Conservation (phyloP, 2,329 filamentous ascomycete genomes). For the Colletotrichum aenigma region DNA sequence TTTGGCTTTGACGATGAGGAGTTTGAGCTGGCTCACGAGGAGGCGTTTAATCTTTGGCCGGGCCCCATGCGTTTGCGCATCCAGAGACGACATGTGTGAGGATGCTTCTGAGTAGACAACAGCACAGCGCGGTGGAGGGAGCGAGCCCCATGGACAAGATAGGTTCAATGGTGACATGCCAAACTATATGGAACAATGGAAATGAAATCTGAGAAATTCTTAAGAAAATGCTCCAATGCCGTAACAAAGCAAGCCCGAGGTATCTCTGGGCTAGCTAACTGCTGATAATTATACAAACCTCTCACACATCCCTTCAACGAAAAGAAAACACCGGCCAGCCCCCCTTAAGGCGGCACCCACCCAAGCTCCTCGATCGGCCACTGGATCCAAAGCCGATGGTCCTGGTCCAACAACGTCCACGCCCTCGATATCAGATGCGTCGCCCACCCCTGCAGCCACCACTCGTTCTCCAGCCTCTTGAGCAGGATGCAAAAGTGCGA, state of each 20-base stretch:
- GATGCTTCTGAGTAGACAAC: background rate
- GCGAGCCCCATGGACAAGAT: background rate
- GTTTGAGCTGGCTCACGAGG: background rate
- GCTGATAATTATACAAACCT: background rate
- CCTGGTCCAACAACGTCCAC: conserved; percentile 37
- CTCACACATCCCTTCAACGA: background rate
- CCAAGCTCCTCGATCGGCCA: conserved; percentile 28
- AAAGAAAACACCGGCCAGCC: background rate
- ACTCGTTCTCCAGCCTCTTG: conserved; percentile 33
- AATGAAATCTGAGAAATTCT: background rate
- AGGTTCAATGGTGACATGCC: background rate
- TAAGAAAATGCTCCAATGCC: background rate
- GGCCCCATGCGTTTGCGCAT: background rate
- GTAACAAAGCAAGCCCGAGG: background rate
- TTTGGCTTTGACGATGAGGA: conserved; percentile 27
- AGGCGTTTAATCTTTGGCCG: background rate
- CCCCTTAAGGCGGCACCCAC: conserved; percentile 22
- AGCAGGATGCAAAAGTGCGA: conserved; percentile 37
- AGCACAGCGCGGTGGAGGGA: background rate
- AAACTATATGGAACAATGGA: background rate
- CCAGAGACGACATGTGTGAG: background rate
- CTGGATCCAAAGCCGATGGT: conserved; percentile 38
- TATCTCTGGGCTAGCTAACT: background rate
- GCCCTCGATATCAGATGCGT: conserved; percentile 34
- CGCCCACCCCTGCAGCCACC: conserved; percentile 42